These are phyloP conservation scores for Cymbidium sinense DNA, from an alignment of 106 monocot genomes.

Conservation along the genomic window DNA sequence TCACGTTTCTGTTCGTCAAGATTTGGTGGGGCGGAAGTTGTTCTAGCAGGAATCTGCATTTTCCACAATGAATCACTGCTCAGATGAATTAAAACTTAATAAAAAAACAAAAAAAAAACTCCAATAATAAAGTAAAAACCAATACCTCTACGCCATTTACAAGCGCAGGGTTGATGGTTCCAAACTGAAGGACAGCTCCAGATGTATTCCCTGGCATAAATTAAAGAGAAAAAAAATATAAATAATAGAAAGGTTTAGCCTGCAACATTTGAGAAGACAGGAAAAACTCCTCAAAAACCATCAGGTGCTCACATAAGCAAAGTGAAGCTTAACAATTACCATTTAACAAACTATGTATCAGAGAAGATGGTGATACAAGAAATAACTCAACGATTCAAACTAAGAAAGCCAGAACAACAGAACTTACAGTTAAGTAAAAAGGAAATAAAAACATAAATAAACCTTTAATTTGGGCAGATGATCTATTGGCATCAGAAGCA, in stretches of 20 bases:
- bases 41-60: constrained; percentile 21
- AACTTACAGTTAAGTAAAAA: background rate
- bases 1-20: constrained; percentile 76
- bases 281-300: background rate
- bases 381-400: no score
- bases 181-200: constrained; percentile 11
- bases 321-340: background rate
- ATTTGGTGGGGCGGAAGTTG: constrained; percentile 73
- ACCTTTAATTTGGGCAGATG: background rate
- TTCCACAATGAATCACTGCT: background rate
- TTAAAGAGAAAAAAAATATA: background rate
- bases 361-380: no score
- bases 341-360: no score
- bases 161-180: constrained; percentile 9
- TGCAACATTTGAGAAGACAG: no score
- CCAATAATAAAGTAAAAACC: background rate
- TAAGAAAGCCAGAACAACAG: no score
- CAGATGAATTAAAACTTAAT: background rate
- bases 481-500: background rate
- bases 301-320: no score
- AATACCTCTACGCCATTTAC: constrained; percentile 13
- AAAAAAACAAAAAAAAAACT: background rate
- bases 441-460: background rate
- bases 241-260: background rate
- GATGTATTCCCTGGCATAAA: background rate